Base-by-base conservation (phyloP, 345 rosid species). In the Lenwebbia sp. region DNA sequence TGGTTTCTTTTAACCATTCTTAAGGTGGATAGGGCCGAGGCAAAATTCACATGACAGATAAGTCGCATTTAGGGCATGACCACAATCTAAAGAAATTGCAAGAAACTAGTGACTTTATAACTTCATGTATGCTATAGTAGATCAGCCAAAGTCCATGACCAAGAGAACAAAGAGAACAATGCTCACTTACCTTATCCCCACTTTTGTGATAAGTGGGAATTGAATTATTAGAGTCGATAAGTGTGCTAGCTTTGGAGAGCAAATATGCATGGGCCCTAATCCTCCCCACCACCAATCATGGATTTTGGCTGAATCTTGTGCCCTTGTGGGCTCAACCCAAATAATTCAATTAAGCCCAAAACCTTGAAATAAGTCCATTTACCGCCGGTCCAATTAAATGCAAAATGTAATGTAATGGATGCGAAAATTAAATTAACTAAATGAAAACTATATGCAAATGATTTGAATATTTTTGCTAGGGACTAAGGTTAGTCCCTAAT, bases 171-270 rank as follows among this genome's bases (percentile, higher is more conserved):
- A 70, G 47, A 70, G 47, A 70, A 70, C 81, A 37, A 70, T 37
- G 47, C 81, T 70, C 47, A 37, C 47, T 70, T 70, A 70, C 81
- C 47, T 70, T 37, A 70, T 70, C 81, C 81, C 81, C 81, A 70
- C 81, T 37, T 70, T 70, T 70, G 41, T 33, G 81, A 70, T 70
- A 70, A 70, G 81, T 54, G 89, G 81, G 76, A 85, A 90, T 83
- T 88, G 86, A 90, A 91, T 91, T 92, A 90, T 91, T 89, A 87
- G 88, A 54, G 86, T 30, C 41, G 85, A 90, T 85, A 93, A 90
- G 88, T 92, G 94, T 90, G 94, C 89, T 83, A 30, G 93, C 87
- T 92, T 92, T 89, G 90, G 94, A 94, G 92, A 91, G 92, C 96
- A 93, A 89, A 87, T 88, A 88, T 55, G 92, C 89, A 88, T 88